These are phyloP conservation scores for Aspergillus homomorphus DNA, from an alignment of 495 filamentous ascomycete genomes.

Conservation along the genomic window DNA sequence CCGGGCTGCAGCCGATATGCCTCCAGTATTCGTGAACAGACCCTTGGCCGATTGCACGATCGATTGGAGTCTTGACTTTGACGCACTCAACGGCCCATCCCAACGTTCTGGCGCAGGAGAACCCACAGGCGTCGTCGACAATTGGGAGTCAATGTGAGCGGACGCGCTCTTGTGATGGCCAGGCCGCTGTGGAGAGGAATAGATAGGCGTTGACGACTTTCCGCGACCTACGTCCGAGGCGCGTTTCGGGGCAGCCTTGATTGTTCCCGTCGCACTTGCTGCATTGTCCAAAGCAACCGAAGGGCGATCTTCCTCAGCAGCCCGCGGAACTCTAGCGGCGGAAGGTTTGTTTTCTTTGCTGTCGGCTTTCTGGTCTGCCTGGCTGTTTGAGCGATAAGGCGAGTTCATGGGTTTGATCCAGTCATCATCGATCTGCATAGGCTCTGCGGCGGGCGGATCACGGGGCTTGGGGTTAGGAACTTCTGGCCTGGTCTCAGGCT, in stretches of 20 bases:
- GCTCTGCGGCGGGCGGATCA: constrained; percentile 23
- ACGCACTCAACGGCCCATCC: constrained; percentile 80
- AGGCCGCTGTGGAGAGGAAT: constrained; percentile 46
- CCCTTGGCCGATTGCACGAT: constrained; percentile 82
- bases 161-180: constrained; percentile 62
- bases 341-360: constrained; percentile 51
- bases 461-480: constrained; percentile 26
- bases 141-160: constrained; percentile 48
- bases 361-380: constrained; percentile 58
- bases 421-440: constrained; percentile 65
- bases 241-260: constrained; percentile 7
- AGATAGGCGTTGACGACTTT: constrained; percentile 46
- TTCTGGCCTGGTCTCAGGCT: constrained; percentile 33
- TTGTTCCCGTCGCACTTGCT: background rate
- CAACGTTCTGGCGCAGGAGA: constrained; percentile 61
- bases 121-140: constrained; percentile 64
- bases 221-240: constrained; percentile 27
- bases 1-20: constrained; percentile 72
- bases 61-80: constrained; percentile 83
- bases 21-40: constrained; percentile 76
- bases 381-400: constrained; percentile 43
- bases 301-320: constrained; percentile 11
- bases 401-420: constrained; percentile 70
- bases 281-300: constrained; percentile 7
- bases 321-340: constrained; percentile 14